Base-by-base conservation (phyloP, 2,329 filamentous ascomycete species). In the Phyllosticta citrichinensis region DNA sequence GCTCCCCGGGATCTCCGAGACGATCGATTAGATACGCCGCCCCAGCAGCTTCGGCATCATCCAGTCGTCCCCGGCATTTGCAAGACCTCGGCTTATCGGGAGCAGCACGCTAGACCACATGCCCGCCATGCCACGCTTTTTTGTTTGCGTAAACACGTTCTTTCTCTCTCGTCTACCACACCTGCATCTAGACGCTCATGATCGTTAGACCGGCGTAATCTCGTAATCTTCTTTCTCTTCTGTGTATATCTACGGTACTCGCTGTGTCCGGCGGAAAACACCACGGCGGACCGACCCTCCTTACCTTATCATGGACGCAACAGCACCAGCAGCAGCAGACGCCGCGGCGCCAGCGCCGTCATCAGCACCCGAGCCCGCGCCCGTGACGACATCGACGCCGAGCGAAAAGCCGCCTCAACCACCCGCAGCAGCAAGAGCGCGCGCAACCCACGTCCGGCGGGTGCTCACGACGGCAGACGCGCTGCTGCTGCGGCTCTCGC, bases 401-500 rank as follows among this genome's bases (percentile, higher is more conserved):
- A n/a, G 40, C 14, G 40, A 47, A n/a, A 47, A 47, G n/a, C 14
- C 40, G 17, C 17, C 40, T 5, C 14, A 22, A 22, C 40, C 27
- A 30, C 27, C 6, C 17, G 14, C 40, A 12, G 17, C 14, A 47
- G 17, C 40, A 19, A 47, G n/a, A n/a, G 40, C 40, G 6, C 40
- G 14, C 17, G 17, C 17, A 47, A 8, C 40, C 14, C 40, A 47
- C 17, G 17, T 47, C 14, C 40, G 40, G 5, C 40, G 40, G 2
- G 14, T 47, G 6, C 40, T 47, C 40, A 47, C 40, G 4, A 47
- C 64, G 11, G 67, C 70, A 51, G 74, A 76, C 66, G 63, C 62
- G 57, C 68, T 63, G 20, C 64, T 76, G 33, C 57, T 68, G 58
- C 73, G 70, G 64, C 68, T 76, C 52, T 65, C 69, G 4, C 65